Percentiles rank a stretch among this genome's conserved stretches.
These are phyloP conservation scores for Claviceps humidiphila DNA, from an alignment of 2,329 filamentous ascomycete species.

Conservation along the genomic window DNA sequence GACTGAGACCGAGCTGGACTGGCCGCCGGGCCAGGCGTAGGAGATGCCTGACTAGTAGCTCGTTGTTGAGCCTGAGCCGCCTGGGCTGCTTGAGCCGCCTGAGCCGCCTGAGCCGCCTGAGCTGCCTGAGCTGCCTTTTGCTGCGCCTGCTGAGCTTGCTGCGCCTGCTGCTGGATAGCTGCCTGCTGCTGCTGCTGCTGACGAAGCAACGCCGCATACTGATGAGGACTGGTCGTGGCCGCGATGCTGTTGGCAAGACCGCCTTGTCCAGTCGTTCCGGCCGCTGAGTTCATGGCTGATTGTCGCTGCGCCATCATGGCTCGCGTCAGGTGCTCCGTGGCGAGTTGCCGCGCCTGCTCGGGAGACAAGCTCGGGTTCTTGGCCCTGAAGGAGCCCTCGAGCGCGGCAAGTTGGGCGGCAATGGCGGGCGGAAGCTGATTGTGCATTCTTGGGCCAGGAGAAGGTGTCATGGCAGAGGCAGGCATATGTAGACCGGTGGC, in stretches of 20 bases:
- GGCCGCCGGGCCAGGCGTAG: conserved; percentile 10
- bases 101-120: conserved; percentile 11
- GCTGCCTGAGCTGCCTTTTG: conserved; percentile 12
- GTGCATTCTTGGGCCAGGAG: conserved; percentile 28
- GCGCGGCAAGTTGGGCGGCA: conserved; percentile 33
- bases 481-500: conserved; percentile 34
- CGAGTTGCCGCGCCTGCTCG: conserved; percentile 36
- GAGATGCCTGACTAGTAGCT: conserved; percentile 12
- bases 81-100: conserved; percentile 2
- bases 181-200: conserved; percentile 41
- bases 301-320: conserved; percentile 36
- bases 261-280: conserved; percentile 34
- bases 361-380: conserved; percentile 38
- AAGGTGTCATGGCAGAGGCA: conserved; percentile 26
- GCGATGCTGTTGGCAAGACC: conserved; percentile 35
- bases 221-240: conserved; percentile 39
- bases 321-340: conserved; percentile 35
- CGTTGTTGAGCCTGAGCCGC: conserved; percentile 18
- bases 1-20: conserved; percentile 10
- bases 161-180: conserved; percentile 16
- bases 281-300: conserved; percentile 42
- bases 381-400: conserved; percentile 38
- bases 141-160: conserved; percentile 14
- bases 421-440: conserved; percentile 33
- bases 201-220: conserved; percentile 45